These are phyloP conservation scores for Agastache rugosa DNA, from an alignment of 257 asterid genomes.

Conservation along the genomic window DNA sequence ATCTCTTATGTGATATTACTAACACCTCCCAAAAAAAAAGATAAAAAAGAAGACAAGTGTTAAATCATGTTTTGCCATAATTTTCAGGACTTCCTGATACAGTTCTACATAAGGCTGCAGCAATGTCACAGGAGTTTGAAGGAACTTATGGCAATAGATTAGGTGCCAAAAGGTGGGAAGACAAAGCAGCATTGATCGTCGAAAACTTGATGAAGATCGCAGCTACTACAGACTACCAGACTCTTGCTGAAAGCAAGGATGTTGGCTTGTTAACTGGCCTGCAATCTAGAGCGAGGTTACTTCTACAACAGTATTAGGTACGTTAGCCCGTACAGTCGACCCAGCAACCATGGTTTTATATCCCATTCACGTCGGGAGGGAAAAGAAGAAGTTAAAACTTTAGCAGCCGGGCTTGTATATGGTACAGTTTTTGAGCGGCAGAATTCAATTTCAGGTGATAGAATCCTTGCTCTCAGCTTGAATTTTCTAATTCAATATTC, in stretches of 20 bases:
- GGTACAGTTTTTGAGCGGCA: conserved; percentile 18
- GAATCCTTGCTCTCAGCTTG: conserved; percentile 9
- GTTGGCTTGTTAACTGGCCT: conserved; percentile 49
- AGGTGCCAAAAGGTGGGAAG: conserved; percentile 50
- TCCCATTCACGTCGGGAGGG: not conserved
- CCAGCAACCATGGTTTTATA: not conserved
- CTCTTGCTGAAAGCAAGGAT: conserved; percentile 28
- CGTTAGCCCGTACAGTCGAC: conserved; percentile 1
- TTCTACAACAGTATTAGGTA: conserved; percentile 51
- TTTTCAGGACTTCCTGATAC: conserved; percentile 83
- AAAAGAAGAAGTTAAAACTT: not conserved
- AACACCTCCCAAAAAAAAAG: not conserved
- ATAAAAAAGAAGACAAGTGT: not conserved
- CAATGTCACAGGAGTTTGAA: conserved; percentile 80
- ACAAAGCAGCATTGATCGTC: conserved; percentile 45
- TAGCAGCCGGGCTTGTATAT: not conserved
- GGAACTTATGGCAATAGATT: conserved; percentile 54
- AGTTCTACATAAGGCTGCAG: conserved; percentile 75
- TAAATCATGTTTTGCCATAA: conserved; percentile 16
- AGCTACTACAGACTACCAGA: conserved; percentile 24
- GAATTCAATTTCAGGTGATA: conserved; percentile 12
- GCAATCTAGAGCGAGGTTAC: conserved; percentile 62
- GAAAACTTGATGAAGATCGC: conserved; percentile 47
- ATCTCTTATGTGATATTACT: not conserved
- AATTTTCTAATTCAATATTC: conserved; percentile 1